phyloP scores from a whole-genome alignment of 1,284 basidiomycete species.

The Leccinum huronense region DNA sequence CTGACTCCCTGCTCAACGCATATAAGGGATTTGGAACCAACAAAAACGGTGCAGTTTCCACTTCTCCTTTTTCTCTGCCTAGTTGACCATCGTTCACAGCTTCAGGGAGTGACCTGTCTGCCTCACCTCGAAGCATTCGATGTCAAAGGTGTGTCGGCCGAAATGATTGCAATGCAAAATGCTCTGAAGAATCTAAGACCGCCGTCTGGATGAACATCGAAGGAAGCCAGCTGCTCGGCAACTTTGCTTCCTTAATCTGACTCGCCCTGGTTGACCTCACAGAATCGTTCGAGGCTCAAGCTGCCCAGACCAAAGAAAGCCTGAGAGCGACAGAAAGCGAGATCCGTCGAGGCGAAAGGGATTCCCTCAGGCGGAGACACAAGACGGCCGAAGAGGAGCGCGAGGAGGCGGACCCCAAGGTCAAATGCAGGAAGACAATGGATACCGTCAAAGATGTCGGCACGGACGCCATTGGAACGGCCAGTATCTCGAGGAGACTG shows the following conservation, averaged over 20 bases:
- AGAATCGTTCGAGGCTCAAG: constrained; percentile 51
- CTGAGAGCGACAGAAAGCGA: constrained; percentile 56
- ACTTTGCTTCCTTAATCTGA: constrained; percentile 61
- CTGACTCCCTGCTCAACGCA: constrained; percentile 45
- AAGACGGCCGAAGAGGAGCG: constrained; percentile 42
- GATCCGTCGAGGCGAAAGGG: constrained; percentile 57
- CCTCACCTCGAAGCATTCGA: constrained; percentile 36
- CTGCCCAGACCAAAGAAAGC: constrained; percentile 47
- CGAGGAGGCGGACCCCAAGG: constrained; percentile 40
- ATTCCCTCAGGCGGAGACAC: constrained; percentile 52
- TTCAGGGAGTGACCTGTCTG: constrained; percentile 47
- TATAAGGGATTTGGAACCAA: constrained; percentile 51
- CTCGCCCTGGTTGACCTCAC: constrained; percentile 63
- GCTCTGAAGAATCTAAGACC: constrained; percentile 50
- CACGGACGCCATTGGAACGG: constrained; percentile 53
- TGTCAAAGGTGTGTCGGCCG: constrained; percentile 46
- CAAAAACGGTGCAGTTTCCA: constrained; percentile 50
- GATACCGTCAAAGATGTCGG: constrained; percentile 59
- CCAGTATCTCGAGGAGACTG: constrained; percentile 41
- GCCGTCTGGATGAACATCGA: constrained; percentile 53
- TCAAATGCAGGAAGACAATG: constrained; percentile 62
- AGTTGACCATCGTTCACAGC: constrained; percentile 36
- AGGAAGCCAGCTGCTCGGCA: constrained; percentile 50
- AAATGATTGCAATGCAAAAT: constrained; percentile 45
- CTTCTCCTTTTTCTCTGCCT: background rate